Conservation (phyloP, 352 stramenopile species). For the Phytophthora multivora region DNA sequence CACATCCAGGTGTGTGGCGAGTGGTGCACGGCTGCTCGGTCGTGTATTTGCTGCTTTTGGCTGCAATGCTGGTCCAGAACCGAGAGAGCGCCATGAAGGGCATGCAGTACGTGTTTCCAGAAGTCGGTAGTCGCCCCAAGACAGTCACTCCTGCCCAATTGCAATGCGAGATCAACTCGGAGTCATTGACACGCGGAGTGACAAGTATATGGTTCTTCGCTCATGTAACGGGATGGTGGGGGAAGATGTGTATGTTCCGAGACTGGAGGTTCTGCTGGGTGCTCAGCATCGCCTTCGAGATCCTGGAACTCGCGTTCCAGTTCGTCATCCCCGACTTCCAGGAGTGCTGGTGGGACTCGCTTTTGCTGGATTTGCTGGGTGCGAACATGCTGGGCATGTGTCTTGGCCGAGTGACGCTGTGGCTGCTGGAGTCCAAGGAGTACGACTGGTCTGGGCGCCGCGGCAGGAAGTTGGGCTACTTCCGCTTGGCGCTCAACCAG, state of each 20-base stretch:
- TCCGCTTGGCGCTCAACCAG: conserved; percentile 78
- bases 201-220: conserved; percentile 88
- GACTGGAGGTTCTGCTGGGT: conserved; percentile 94
- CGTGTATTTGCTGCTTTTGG: conserved; percentile 78
- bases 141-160: conserved; percentile 31
- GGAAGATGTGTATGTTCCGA: conserved; percentile 94
- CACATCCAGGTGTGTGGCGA: conserved; percentile 79
- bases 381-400: conserved; percentile 93
- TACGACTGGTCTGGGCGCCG: conserved; percentile 91
- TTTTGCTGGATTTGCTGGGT: conserved; percentile 91
- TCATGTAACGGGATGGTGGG: conserved; percentile 89
- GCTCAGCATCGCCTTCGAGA: conserved; percentile 90
- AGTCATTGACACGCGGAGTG: conserved; percentile 67
- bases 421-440: conserved; percentile 84
- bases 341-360: conserved; percentile 95
- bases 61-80: conserved; percentile 73
- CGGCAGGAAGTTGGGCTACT: conserved; percentile 67
- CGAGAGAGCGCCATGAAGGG: conserved; percentile 56
- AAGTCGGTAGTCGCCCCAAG: conserved; percentile 59
- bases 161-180: conserved; percentile 70
- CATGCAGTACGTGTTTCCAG: conserved; percentile 79
- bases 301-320: conserved; percentile 88
- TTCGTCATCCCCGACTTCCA: conserved; percentile 94
- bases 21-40: conserved; percentile 82
- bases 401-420: conserved; percentile 72